Conservation (phyloP, 2,329 filamentous ascomycete species). For the Phaeosphaeria sp. region DNA sequence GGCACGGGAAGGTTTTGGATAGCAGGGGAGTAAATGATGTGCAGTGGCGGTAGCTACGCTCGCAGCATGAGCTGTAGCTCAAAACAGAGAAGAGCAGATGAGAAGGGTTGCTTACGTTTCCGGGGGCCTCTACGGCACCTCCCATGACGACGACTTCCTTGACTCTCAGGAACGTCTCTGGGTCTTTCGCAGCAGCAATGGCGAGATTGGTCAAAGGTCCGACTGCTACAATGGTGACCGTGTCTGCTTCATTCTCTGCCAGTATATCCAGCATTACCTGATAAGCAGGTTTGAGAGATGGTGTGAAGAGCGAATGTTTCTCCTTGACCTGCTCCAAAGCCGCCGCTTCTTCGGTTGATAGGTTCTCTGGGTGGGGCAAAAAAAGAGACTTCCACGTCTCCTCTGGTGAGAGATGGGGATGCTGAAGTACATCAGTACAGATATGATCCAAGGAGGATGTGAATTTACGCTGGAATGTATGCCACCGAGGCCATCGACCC, state of each 20-base stretch:
- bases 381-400: slow-evolving; percentile 58
- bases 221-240: slow-evolving; percentile 87
- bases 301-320: slow-evolving; percentile 67
- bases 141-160: slow-evolving; percentile 98
- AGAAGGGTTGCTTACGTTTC: slow-evolving; percentile 64
- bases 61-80: slow-evolving; percentile 13
- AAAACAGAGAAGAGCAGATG: neutral
- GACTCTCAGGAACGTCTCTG: slow-evolving; percentile 84
- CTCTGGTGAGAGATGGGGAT: slow-evolving; percentile 55
- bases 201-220: slow-evolving; percentile 95
- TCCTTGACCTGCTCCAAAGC: slow-evolving; percentile 47
- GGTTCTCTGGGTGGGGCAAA: slow-evolving; percentile 39
- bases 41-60: slow-evolving; percentile 26
- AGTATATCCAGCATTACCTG: slow-evolving; percentile 90
- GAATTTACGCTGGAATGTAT: slow-evolving; percentile 53
- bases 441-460: neutral
- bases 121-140: slow-evolving; percentile 77
- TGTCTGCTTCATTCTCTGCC: slow-evolving; percentile 78
- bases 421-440: slow-evolving; percentile 37
- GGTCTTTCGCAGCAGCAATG: slow-evolving; percentile 84
- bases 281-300: slow-evolving; percentile 76
- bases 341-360: slow-evolving; percentile 40
- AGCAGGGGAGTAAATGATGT: slow-evolving; percentile 24
- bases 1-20: slow-evolving; percentile 33
- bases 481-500: slow-evolving; percentile 56